phyloP scores from a whole-genome alignment of 352 stramenopile genomes.

The Thalassiosira sp. region DNA sequence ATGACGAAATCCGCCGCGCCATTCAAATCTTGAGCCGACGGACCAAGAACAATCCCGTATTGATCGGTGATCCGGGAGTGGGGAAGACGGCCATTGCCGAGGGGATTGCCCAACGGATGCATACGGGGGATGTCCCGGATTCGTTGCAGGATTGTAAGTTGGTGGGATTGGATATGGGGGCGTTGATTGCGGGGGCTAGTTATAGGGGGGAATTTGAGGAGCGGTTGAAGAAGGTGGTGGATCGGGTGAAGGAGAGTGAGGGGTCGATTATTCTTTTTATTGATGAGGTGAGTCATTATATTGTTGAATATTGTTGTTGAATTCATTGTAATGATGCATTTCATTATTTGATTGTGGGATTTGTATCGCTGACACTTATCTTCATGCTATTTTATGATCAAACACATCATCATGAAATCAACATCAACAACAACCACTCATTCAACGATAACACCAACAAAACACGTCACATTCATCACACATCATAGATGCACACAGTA shows the following conservation, averaged over 20 bases:
- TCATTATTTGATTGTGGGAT: too few relatives aligned
- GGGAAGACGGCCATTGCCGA: slow-evolving; percentile 95
- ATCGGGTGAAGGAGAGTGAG: slow-evolving; percentile 86
- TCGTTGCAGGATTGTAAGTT: slow-evolving; percentile 88
- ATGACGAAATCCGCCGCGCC: slow-evolving; percentile 93
- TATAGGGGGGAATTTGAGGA: slow-evolving; percentile 99
- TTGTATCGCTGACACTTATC: too few relatives aligned
- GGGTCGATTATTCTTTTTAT: slow-evolving; percentile 97
- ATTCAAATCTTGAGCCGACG: slow-evolving; percentile 94
- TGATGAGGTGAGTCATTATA: slow-evolving; percentile 87
- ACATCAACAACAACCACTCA: too few relatives aligned
- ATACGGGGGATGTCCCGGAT: slow-evolving; percentile 94
- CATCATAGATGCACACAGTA: slow-evolving; percentile 64
- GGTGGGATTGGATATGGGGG: slow-evolving; percentile 94
- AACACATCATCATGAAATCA: too few relatives aligned
- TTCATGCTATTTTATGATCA: too few relatives aligned
- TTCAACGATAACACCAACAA: too few relatives aligned
- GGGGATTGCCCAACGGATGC: slow-evolving; percentile 94
- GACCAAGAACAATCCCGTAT: slow-evolving; percentile 97
- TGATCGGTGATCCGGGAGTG: slow-evolving; percentile 95
- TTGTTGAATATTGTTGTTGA: not conserved
- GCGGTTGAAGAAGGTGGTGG: slow-evolving; percentile 92
- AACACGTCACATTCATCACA: not conserved
- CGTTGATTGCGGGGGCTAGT: slow-evolving; percentile 95
- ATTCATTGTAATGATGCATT: too few relatives aligned